phyloP scores from a whole-genome alignment of 441 rosid genomes.

The Populus hybrid region DNA sequence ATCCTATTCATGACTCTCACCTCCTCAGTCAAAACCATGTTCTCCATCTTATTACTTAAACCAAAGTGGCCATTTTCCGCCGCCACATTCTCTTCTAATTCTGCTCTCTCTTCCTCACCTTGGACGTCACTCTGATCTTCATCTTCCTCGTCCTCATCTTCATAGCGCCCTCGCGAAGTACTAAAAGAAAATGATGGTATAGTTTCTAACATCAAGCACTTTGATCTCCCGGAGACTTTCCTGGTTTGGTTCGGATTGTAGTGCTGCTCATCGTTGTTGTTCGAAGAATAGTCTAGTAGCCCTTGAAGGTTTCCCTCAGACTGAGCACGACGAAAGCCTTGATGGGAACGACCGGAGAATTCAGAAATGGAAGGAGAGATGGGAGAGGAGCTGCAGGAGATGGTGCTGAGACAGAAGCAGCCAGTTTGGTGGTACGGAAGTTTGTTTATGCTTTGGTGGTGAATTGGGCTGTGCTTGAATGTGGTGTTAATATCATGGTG shows the following conservation, averaged over 20 bases:
- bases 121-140: slow-evolving; percentile 18
- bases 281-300: slow-evolving; percentile 27
- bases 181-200: slow-evolving; percentile 44
- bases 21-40: slow-evolving; percentile 17
- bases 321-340: slow-evolving; percentile 46
- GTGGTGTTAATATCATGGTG: slow-evolving; percentile 21
- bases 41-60: slow-evolving; percentile 3
- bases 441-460: slow-evolving; percentile 19
- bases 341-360: neutral
- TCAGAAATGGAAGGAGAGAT: slow-evolving; percentile 34
- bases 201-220: slow-evolving; percentile 33
- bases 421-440: slow-evolving; percentile 26
- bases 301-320: slow-evolving; percentile 57
- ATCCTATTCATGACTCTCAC: slow-evolving; percentile 3
- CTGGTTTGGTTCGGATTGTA: slow-evolving; percentile 17
- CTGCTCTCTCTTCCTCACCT: slow-evolving; percentile 17
- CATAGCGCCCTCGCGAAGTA: slow-evolving; percentile 9
- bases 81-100: slow-evolving; percentile 6
- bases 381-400: slow-evolving; percentile 46
- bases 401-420: slow-evolving; percentile 17
- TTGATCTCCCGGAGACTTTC: slow-evolving; percentile 28
- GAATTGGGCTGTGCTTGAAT: slow-evolving; percentile 12
- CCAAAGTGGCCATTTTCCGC: neutral
- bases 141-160: slow-evolving; percentile 25
- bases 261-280: slow-evolving; percentile 9